Conservation (phyloP, 2,329 filamentous ascomycete genomes). For the Pseudodiploospora longispora region DNA sequence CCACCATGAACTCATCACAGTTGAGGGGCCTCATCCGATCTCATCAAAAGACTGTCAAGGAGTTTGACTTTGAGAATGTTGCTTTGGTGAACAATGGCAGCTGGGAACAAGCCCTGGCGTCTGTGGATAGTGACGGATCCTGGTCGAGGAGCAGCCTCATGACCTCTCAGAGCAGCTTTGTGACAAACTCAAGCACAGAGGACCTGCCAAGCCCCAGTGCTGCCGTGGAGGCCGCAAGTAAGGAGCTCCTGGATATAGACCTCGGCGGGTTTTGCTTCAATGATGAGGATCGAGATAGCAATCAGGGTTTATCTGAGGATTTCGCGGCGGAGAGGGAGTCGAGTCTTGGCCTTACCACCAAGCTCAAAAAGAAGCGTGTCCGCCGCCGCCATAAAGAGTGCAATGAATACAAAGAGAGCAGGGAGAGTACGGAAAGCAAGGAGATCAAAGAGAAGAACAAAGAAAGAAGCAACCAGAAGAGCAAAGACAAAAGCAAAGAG, state of each 20-base stretch:
- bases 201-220: slow-evolving; percentile 41
- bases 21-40: slow-evolving; percentile 59
- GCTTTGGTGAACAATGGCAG: slow-evolving; percentile 57
- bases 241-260: slow-evolving; percentile 35
- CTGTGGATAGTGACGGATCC: slow-evolving; percentile 43
- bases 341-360: slow-evolving; percentile 35
- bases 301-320: slow-evolving; percentile 25
- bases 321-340: slow-evolving; percentile 23
- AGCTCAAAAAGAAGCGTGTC: slow-evolving; percentile 37
- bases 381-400: slow-evolving; percentile 26
- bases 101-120: slow-evolving; percentile 78
- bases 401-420: background rate
- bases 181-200: slow-evolving; percentile 26
- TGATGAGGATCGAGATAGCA: slow-evolving; percentile 23
- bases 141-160: slow-evolving; percentile 25
- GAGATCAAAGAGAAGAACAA: background rate
- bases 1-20: slow-evolving; percentile 61
- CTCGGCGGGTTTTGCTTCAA: slow-evolving; percentile 31
- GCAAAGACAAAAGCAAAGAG: slow-evolving; percentile 9
- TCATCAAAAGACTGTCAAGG: slow-evolving; percentile 60
- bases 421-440: background rate
- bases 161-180: slow-evolving; percentile 23
- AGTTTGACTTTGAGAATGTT: slow-evolving; percentile 76
- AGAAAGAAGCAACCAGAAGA: background rate
- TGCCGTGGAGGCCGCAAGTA: slow-evolving; percentile 45